Evolutionary conservation across 768 basidiomycete genomes (phyloP), one percentile per base, ranked within the genome.

Genomic region (Myochromella boudieri): DNA sequence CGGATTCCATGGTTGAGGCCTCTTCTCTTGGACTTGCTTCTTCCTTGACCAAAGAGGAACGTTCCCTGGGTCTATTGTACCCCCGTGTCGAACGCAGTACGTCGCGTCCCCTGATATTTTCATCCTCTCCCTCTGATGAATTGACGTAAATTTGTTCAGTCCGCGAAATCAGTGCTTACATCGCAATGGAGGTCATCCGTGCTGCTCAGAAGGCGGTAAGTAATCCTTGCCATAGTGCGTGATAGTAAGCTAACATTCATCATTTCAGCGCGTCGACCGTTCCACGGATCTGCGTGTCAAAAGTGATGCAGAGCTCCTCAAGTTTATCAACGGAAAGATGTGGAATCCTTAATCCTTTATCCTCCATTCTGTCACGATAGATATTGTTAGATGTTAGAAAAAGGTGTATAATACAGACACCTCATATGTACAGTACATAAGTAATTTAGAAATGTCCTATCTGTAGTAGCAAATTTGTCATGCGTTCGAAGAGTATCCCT

Each of bases 1-100:
- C 91, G 2, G 88, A 93, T 61, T 74, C 73, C 52, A 93, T 97
- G 89, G 86, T 97, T 20, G 92, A 95, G 62, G 87, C 91, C 4
- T 79, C 88, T 10, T 86, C 92, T 3, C 74, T 90, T 22, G 91
- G 90, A 6, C 76, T 97, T 31, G 84, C 89, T 3, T 67, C 84
- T 48, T 80, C 88, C 3, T 74, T 95, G 32, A 91, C 79, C 1
- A 54, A 62, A 10, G 85, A 88, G 27, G 95, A 97, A 67, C 75
- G 67, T 32, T 72, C 70, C 2, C 57, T 68, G 32, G 86, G 80
- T 34, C 74, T 94, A 37, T 64, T 97, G 6, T 97, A 97, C 66
- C 94, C 95, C 36, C 80, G 81, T 38, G 74, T 95, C 47, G 80
- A 87, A 58, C 78, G 93, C 57, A 85, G 78, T 80, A 56, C 43